These are phyloP conservation scores for Cucurbita argyrosperma DNA, from an alignment of 306 rosid genomes.

Conservation along the genomic window DNA sequence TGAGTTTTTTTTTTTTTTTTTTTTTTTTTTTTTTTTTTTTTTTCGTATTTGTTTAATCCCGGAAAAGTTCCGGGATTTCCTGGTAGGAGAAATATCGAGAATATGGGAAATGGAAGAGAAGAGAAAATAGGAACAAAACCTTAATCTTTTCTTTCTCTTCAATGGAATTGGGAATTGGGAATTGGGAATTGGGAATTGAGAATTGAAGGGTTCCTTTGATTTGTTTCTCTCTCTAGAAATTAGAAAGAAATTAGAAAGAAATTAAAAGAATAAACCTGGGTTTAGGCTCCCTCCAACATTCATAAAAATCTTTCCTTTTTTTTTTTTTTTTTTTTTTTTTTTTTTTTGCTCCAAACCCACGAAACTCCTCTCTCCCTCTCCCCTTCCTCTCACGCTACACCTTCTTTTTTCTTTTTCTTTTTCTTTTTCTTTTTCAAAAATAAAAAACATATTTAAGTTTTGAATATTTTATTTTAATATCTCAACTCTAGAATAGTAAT, in stretches of 20 bases:
- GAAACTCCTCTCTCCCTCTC: not conserved
- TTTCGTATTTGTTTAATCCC: not conserved
- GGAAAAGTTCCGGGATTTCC: not conserved
- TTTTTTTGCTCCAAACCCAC: not conserved
- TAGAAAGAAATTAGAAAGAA: not conserved
- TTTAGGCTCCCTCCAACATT: not conserved
- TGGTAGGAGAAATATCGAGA: not conserved
- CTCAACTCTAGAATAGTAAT: not conserved
- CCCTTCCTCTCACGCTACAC: not conserved
- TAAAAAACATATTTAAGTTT: too few species aligned
- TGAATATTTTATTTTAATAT: not conserved
- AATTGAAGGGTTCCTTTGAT: not conserved
- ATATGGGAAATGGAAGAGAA: not conserved
- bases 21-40: not conserved
- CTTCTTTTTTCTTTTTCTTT: too few species aligned
- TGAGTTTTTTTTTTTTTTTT: not conserved
- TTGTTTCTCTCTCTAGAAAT: not conserved
- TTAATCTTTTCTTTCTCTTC: too few species aligned
- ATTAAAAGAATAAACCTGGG: slow-evolving; percentile 14
- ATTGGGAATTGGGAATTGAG: not conserved
- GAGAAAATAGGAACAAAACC: not conserved
- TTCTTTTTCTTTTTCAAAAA: too few species aligned
- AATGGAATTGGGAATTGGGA: not conserved
- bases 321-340: too few species aligned
- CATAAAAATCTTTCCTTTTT: not conserved